Evolutionary conservation across 2,329 filamentous ascomycete genomes (phyloP).

Genomic region (Pochonia chlamydosporia): DNA sequence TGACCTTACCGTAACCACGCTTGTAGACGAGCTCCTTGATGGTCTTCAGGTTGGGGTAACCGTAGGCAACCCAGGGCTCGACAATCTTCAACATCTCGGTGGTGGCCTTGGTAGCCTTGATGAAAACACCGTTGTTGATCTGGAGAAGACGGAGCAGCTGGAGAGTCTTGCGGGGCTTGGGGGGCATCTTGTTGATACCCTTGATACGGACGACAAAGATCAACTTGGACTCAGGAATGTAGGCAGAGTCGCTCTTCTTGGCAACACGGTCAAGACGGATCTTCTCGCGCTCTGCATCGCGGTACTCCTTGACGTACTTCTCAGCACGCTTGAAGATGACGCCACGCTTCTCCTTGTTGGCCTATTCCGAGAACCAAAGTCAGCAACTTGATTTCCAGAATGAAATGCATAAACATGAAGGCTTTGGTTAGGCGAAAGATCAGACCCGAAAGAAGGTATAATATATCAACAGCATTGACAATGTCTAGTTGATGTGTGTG

Average conservation of each 20-base stretch:
- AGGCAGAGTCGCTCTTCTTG: conserved; percentile 89
- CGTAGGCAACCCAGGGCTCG: conserved; percentile 98
- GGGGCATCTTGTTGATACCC: conserved; percentile 99
- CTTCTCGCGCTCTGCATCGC: conserved; percentile 96
- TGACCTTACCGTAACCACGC: conserved; percentile 97
- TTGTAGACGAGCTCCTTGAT: conserved; percentile 99
- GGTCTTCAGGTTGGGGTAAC: conserved; percentile 99
- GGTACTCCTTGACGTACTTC: conserved; percentile 99
- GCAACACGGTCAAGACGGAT: conserved; percentile 83
- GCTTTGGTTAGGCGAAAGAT: conserved; percentile 37
- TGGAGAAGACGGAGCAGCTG: conserved; percentile 98
- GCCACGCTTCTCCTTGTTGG: conserved; percentile 97
- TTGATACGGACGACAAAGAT: conserved; percentile 99
- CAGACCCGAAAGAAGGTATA: conserved; percentile 99
- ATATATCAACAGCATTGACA: conserved; percentile 91
- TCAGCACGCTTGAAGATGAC: conserved; percentile 99
- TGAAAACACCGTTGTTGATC: conserved; percentile 99
- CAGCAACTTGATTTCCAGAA: conserved; percentile 19
- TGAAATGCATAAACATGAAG: conserved; percentile 4
- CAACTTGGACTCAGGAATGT: conserved; percentile 91
- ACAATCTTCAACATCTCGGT: conserved; percentile 96
- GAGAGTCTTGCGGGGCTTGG: conserved; percentile 99
- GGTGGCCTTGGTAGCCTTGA: conserved; percentile 96
- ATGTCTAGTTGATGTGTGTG: conserved; percentile 87
- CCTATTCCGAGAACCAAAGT: conserved; percentile 47